Conservation (phyloP, 345 rosid genomes). For the Luvunga scandens region DNA sequence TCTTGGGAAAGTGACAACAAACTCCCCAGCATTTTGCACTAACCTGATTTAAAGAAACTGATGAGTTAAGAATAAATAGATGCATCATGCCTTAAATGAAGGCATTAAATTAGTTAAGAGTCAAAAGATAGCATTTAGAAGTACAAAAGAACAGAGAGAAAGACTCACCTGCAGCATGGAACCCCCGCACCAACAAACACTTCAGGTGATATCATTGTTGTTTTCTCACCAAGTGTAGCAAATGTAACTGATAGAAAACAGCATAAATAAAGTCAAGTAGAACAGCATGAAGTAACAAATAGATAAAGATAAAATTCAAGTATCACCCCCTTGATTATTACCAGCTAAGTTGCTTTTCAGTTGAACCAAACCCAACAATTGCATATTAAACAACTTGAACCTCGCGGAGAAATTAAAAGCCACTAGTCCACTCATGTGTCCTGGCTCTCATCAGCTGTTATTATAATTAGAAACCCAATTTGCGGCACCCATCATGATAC, state of each 20-base stretch:
- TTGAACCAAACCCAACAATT: conserved; percentile 5
- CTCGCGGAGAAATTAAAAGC: neutral
- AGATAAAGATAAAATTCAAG: conserved; percentile 4
- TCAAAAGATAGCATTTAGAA: neutral
- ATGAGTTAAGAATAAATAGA: conserved; percentile 12
- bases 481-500: neutral
- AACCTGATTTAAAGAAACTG: conserved; percentile 44
- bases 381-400: neutral
- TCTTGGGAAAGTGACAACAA: conserved; percentile 95
- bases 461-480: neutral
- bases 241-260: conserved; percentile 63
- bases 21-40: conserved; percentile 94
- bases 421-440: neutral
- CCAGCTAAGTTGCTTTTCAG: neutral
- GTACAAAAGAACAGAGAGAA: conserved; percentile 21
- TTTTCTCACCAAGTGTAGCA: conserved; percentile 91
- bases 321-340: neutral
- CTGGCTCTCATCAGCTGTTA: neutral
- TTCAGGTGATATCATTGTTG: conserved; percentile 98
- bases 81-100: neutral
- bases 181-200: conserved; percentile 84
- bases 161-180: conserved; percentile 93
- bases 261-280: conserved; percentile 7
- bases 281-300: neutral
- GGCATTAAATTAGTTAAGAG: neutral